phyloP scores from a whole-genome alignment of 768 basidiomycete species.

The Ramaria sp. region DNA sequence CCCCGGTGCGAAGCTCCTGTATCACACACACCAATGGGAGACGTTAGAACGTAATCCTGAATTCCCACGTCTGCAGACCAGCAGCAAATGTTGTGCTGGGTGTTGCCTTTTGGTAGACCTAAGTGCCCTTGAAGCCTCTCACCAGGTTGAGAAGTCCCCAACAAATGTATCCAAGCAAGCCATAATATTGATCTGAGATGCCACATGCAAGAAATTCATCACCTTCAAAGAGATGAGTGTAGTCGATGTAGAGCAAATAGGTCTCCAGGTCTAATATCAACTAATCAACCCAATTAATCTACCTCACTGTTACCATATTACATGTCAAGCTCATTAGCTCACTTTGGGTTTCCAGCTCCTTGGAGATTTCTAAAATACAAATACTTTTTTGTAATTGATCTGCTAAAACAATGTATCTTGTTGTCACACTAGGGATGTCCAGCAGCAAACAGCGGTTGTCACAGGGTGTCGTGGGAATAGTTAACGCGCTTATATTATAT shows the following conservation, averaged over 20 bases:
- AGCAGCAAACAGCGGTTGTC: too few species aligned
- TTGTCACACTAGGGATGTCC: too few species aligned
- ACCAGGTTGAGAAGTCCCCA: constrained; percentile 87
- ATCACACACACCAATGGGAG: constrained; percentile 91
- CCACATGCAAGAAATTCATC: constrained; percentile 93
- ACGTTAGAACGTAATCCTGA: constrained; percentile 91
- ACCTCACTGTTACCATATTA: too few species aligned
- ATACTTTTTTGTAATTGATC: too few species aligned
- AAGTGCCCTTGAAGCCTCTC: constrained; percentile 82
- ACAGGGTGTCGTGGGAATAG: too few species aligned
- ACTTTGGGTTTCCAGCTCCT: too few species aligned
- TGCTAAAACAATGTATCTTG: too few species aligned
- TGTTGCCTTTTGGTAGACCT: constrained; percentile 87
- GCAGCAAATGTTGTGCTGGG: constrained; percentile 76
- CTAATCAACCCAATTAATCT: too few species aligned
- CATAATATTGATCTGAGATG: constrained; percentile 90
- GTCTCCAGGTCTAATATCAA: too few species aligned
- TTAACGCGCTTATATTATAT: too few species aligned
- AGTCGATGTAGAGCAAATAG: constrained; percentile 98
- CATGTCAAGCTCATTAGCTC: too few species aligned
- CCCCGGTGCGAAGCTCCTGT: constrained; percentile 83
- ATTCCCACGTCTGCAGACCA: constrained; percentile 86
- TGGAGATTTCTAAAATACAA: too few species aligned
- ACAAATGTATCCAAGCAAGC: constrained; percentile 89
- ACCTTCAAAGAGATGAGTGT: constrained; percentile 74